These are phyloP conservation scores for Umbelopsis sp. DNA, from an alignment of 192 early-diverging fungal species.

Conservation along the genomic window DNA sequence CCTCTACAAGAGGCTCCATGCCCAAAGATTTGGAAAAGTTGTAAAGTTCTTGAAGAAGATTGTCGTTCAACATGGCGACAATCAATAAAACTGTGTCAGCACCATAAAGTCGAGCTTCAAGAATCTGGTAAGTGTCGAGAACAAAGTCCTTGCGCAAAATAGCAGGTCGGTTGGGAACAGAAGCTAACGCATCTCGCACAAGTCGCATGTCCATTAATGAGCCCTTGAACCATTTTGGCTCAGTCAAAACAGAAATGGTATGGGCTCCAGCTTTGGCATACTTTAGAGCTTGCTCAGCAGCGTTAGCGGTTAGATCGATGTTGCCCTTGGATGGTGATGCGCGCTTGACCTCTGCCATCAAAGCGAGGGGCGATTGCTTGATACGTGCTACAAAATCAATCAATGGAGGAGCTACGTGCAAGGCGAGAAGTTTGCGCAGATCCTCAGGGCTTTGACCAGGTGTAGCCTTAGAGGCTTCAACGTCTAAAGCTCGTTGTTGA, in stretches of 20 bases:
- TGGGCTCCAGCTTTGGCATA: conserved; percentile 92
- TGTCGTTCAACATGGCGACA: conserved; percentile 86
- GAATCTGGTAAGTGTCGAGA: conserved; percentile 93
- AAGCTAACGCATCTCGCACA: conserved; percentile 73
- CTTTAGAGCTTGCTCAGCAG: conserved; percentile 80
- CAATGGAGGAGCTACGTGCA: conserved; percentile 73
- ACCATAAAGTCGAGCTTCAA: conserved; percentile 93
- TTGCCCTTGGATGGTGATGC: conserved; percentile 96
- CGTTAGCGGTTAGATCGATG: conserved; percentile 82
- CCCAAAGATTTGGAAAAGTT: conserved; percentile 74
- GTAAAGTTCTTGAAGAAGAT: conserved; percentile 70
- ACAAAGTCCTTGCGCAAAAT: conserved; percentile 98
- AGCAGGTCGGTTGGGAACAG: conserved; percentile 77
- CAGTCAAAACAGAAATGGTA: conserved; percentile 96
- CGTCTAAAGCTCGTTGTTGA: conserved; percentile 79
- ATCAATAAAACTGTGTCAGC: conserved; percentile 97
- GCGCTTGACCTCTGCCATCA: conserved; percentile 98
- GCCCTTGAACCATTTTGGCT: conserved; percentile 99
- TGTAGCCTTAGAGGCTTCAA: conserved; percentile 63
- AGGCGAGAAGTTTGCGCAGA: conserved; percentile 66
- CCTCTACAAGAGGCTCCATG: conserved; percentile 99
- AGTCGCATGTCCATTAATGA: conserved; percentile 87
- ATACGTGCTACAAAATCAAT: conserved; percentile 83
- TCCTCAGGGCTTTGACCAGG: conserved; percentile 77
- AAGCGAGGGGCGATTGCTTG: conserved; percentile 62